Evolutionary conservation across 768 basidiomycete species (phyloP).

Genomic region (Trametes cinnabarina): DNA sequence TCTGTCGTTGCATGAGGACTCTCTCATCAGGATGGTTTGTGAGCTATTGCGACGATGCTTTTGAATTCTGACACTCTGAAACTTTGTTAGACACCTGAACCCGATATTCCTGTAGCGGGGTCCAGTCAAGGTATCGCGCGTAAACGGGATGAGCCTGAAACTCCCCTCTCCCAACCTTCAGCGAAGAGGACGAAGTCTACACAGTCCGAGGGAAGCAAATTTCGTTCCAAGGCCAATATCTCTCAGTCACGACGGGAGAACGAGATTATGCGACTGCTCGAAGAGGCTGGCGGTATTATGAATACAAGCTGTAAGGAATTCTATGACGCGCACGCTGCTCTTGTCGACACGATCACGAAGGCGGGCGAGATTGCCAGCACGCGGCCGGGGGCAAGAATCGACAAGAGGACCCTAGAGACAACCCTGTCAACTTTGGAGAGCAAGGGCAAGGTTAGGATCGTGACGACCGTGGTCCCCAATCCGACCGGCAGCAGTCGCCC

Average conservation of each 20-base stretch:
- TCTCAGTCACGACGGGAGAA: slow-evolving; percentile 79
- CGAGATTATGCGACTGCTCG: slow-evolving; percentile 68
- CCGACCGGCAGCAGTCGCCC: slow-evolving; percentile 58
- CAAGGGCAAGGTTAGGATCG: slow-evolving; percentile 64
- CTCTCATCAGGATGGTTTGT: slow-evolving; percentile 14
- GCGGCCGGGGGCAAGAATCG: slow-evolving; percentile 63
- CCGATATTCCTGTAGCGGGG: not conserved
- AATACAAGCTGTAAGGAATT: slow-evolving; percentile 69
- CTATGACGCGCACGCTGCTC: slow-evolving; percentile 59
- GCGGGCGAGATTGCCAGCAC: slow-evolving; percentile 71
- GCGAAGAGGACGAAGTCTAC: slow-evolving; percentile 17
- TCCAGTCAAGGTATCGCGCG: not conserved
- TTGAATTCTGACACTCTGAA: no score
- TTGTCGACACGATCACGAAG: slow-evolving; percentile 55
- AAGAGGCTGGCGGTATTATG: slow-evolving; percentile 62
- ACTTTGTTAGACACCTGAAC: slow-evolving; percentile 5
- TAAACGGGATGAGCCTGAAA: slow-evolving; percentile 14
- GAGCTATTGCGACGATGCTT: not conserved
- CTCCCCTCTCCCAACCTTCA: slow-evolving; percentile 5
- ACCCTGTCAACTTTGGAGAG: slow-evolving; percentile 62
- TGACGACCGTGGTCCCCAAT: slow-evolving; percentile 62
- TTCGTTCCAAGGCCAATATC: slow-evolving; percentile 56
- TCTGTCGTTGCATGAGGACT: not conserved
- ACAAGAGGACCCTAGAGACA: slow-evolving; percentile 66
- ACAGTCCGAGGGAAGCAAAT: not conserved